These are phyloP conservation scores for Xylaria castorea DNA, from an alignment of 495 filamentous ascomycete species.

Conservation along the genomic window DNA sequence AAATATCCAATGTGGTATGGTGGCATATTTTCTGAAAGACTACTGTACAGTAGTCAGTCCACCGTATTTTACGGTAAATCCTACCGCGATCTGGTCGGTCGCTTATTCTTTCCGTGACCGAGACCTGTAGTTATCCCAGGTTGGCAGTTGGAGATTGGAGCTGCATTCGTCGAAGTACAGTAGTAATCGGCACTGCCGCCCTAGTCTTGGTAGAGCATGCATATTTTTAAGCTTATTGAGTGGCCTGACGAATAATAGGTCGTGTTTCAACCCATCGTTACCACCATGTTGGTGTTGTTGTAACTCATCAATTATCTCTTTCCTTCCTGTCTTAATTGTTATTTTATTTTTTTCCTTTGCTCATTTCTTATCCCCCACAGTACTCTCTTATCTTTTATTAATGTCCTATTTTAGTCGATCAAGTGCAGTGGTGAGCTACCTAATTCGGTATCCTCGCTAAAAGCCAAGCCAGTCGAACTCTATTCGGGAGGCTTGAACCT, in stretches of 20 bases:
- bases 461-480: neutral
- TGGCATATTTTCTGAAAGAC: neutral
- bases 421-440: neutral
- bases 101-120: slow-evolving; percentile 3
- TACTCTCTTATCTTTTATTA: neutral
- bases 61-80: slow-evolving; percentile 10
- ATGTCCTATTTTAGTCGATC: neutral
- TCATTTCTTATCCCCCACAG: no score
- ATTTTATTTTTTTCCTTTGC: neutral
- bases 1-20: neutral
- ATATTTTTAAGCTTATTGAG: slow-evolving; percentile 4
- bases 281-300: neutral
- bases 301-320: neutral
- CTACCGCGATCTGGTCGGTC: neutral
- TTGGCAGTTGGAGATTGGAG: neutral
- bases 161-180: neutral
- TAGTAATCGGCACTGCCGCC: slow-evolving; percentile 16
- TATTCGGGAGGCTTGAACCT: neutral
- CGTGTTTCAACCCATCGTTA: neutral
- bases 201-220: neutral
- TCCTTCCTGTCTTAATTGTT: neutral
- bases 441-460: neutral
- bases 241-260: neutral
- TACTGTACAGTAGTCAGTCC: neutral
- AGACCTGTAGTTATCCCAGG: neutral